Conservation (phyloP, 805 yeast species). For the Candida coquimbonensis region DNA sequence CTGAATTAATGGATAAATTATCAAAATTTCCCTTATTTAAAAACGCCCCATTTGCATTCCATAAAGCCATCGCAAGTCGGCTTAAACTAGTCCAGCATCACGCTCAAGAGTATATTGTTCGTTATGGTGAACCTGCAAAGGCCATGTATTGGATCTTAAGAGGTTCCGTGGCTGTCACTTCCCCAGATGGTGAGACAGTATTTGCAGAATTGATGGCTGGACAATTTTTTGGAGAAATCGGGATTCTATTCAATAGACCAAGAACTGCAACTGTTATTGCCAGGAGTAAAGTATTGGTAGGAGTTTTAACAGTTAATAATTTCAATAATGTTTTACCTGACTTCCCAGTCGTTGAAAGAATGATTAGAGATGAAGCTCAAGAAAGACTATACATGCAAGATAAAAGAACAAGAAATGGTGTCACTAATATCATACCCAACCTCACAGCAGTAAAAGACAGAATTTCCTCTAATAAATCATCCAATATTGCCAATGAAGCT, state of each 20-base stretch:
- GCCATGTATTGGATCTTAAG: slow-evolving; percentile 77
- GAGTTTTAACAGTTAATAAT: slow-evolving; percentile 60
- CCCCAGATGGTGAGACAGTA: slow-evolving; percentile 69
- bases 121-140: slow-evolving; percentile 64
- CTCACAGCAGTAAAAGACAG: not conserved
- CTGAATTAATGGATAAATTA: slow-evolving; percentile 45
- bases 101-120: slow-evolving; percentile 64
- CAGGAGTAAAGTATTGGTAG: slow-evolving; percentile 56
- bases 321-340: slow-evolving; percentile 51
- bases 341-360: slow-evolving; percentile 59
- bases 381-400: slow-evolving; percentile 68
- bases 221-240: slow-evolving; percentile 73
- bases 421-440: slow-evolving; percentile 24
- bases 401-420: slow-evolving; percentile 43
- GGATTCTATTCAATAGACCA: slow-evolving; percentile 67
- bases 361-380: slow-evolving; percentile 73
- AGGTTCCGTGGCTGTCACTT: slow-evolving; percentile 70
- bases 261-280: slow-evolving; percentile 77
- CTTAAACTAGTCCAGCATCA: slow-evolving; percentile 53
- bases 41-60: slow-evolving; percentile 61
- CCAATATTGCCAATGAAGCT: slow-evolving; percentile 26
- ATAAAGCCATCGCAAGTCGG: slow-evolving; percentile 49
- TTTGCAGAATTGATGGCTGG: slow-evolving; percentile 68
- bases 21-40: slow-evolving; percentile 58
- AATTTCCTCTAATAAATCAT: slow-evolving; percentile 10